Evolutionary conservation across 306 rosid genomes (phyloP), one percentile per base, ranked within the genome.

Genomic region (Cucurbita ficifolia): DNA sequence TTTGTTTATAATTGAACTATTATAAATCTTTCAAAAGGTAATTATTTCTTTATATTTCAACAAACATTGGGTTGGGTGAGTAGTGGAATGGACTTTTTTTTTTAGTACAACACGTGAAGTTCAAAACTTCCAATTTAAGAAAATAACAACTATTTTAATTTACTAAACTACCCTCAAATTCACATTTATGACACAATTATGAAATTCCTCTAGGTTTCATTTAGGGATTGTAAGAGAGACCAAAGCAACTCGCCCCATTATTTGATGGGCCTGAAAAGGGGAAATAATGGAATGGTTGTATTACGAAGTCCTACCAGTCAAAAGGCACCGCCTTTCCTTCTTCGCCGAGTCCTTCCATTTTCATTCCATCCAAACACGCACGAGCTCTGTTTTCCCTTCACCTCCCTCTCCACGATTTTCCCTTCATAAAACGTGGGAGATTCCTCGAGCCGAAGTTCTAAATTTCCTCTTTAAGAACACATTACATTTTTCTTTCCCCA

Each of bases 1-100:
- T 0, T 1, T 2, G 8, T 19, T 54, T 6, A 3, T 6, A 55
- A 19, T 5, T 86, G 91, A 89, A 74, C 90, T 89, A 6, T 12
- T 13, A 58, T 2, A 22, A 22, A 13, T 29, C 19, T 11, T 50
- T 50, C 21, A 1, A 1, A 10, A 3, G 2, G 9, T 42, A 7
- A 42, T 42, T 8, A 4, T 8, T 8, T 49, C 53, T 13, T 13
- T 49, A 4, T 5, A 49, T 5, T 49, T 49, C 53, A 51, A 51
- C 8, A 2, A n/a, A 18, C 33, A 29, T 29, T 29, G 33, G 33
- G 33, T 29, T 29, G 33, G 33, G 33, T 29, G 3, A 29, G 3
- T 29, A 29, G 33, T 29, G 57, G 55, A 43, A 40, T 1, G 7
- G 8, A 40, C 9, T 40, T 40, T 5, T 7, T 7, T 5, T 38